phyloP scores from a whole-genome alignment of 805 yeast genomes.

The Monosporozyma siamensis region DNA sequence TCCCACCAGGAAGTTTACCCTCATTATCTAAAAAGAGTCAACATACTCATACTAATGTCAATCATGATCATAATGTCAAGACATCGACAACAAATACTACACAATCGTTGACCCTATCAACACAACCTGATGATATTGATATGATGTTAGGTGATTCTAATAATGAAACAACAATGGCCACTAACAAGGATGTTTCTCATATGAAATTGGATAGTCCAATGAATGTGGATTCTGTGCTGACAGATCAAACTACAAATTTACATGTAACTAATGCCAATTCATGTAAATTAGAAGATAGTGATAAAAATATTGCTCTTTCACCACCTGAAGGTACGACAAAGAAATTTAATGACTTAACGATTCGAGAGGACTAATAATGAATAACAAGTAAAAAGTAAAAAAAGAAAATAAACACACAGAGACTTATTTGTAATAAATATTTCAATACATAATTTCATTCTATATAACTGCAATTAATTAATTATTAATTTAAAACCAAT shows the following conservation, averaged over 20 bases:
- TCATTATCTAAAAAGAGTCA: neutral
- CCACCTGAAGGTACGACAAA: slow-evolving; percentile 5
- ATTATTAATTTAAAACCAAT: neutral
- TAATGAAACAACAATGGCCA: neutral
- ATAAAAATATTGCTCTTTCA: neutral
- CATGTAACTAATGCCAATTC: neutral
- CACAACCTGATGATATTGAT: neutral
- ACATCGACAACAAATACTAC: no score
- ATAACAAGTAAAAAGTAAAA: no score
- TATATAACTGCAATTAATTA: neutral
- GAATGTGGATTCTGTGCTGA: neutral
- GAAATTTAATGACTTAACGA: slow-evolving; percentile 3
- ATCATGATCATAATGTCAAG: no score
- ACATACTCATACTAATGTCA: no score
- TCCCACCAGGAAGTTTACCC: slow-evolving; percentile 36
- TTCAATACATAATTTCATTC: neutral
- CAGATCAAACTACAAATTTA: neutral
- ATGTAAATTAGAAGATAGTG: neutral
- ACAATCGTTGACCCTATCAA: no score
- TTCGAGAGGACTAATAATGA: slow-evolving; percentile 2
- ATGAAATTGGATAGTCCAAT: neutral
- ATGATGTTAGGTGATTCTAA: slow-evolving; percentile 4
- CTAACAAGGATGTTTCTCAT: neutral
- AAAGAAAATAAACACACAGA: no score
- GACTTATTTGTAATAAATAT: no score